A percentile compares a stretch with the other conserved stretches of the same genome.
Evolutionary conservation across 163 green algal species (phyloP).

Genomic region (Scenedesmus sp.): DNA sequence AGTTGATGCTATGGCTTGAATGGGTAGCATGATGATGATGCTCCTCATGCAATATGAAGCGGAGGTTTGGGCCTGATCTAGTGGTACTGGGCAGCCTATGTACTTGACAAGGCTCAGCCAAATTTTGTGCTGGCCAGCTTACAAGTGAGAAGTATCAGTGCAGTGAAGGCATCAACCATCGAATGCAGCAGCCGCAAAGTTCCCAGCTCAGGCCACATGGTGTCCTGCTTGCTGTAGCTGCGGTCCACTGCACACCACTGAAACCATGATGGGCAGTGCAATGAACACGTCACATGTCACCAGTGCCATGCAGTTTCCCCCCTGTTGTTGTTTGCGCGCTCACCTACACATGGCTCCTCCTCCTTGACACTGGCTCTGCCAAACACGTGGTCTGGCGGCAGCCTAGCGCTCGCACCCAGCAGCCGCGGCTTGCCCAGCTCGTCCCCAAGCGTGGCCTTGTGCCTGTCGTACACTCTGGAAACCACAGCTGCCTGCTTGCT

Average conservation of each 20-base stretch:
- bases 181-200: neutral
- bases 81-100: too few species aligned
- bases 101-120: too few species aligned
- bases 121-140: too few species aligned
- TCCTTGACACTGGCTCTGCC: conserved; percentile 62
- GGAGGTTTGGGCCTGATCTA: too few species aligned
- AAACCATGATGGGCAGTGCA: too few species aligned
- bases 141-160: too few species aligned
- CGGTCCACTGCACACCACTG: too few species aligned
- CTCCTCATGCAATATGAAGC: too few species aligned
- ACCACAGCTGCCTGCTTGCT: neutral
- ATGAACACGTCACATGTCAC: neutral
- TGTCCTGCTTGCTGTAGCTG: neutral
- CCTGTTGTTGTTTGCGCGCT: neutral
- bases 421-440: conserved; percentile 66
- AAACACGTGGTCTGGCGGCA: conserved; percentile 66
- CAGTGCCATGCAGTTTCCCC: neutral
- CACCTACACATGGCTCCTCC: conserved; percentile 61
- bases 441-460: conserved; percentile 67
- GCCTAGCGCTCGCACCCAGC: conserved; percentile 39
- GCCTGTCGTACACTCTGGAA: conserved; percentile 61
- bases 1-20: too few species aligned
- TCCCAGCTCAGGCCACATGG: neutral
- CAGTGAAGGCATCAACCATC: neutral
- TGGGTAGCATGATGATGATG: too few species aligned